phyloP scores from a whole-genome alignment of 345 rosid genomes.

The Excoecaria cochinchinensis region DNA sequence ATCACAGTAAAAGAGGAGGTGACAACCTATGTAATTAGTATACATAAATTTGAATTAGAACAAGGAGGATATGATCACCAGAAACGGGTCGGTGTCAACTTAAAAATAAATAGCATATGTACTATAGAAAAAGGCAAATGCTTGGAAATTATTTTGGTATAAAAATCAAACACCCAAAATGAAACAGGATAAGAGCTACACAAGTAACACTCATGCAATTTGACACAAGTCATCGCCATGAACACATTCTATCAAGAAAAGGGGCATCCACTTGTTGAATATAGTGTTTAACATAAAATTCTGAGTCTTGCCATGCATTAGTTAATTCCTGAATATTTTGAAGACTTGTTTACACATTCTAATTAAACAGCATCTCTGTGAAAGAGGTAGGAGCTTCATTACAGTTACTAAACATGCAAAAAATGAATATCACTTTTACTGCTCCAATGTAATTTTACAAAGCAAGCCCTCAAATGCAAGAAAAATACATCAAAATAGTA shows the following conservation, averaged over 20 bases:
- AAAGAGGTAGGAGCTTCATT: neutral
- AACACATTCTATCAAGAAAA: neutral
- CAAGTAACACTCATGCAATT: neutral
- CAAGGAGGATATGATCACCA: neutral
- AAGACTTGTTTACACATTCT: neutral
- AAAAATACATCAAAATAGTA: neutral
- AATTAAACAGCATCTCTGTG: neutral
- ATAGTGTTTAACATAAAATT: neutral
- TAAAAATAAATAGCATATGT: neutral
- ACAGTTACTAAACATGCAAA: neutral
- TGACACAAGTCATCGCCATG: neutral
- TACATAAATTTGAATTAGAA: neutral
- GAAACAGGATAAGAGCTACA: neutral
- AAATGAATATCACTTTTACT: neutral
- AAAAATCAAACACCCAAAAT: neutral
- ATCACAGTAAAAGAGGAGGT: neutral
- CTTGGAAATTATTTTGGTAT: neutral
- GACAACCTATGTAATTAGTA: neutral
- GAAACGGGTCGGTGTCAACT: conserved; percentile 3
- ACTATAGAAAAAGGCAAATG: neutral
- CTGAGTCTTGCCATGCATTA: neutral
- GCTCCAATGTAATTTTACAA: neutral
- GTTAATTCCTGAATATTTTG: neutral
- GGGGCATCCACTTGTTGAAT: neutral
- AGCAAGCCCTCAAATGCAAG: neutral